Evolutionary conservation across 805 yeast genomes (phyloP).

Genomic region (Metschnikowia dekortorum): DNA sequence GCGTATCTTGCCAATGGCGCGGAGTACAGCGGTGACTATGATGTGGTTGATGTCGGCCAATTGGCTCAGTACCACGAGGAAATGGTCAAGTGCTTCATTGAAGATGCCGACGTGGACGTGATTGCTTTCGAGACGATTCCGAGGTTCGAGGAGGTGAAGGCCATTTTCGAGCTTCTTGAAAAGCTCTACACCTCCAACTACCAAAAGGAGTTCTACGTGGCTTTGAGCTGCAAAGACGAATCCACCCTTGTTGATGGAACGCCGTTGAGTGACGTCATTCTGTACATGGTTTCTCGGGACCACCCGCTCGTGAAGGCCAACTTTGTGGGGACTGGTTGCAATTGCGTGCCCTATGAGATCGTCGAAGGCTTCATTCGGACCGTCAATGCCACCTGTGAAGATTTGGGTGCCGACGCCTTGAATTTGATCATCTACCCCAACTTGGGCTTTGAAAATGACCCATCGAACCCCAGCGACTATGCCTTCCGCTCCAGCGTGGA

Average conservation of each 20-base stretch:
- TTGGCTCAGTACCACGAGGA: slow-evolving; percentile 50
- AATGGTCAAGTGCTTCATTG: slow-evolving; percentile 36
- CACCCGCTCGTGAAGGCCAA: slow-evolving; percentile 15
- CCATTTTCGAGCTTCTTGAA: slow-evolving; percentile 40
- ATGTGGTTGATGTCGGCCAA: slow-evolving; percentile 30
- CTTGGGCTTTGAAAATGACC: slow-evolving; percentile 65
- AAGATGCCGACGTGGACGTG: slow-evolving; percentile 45
- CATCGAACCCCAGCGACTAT: slow-evolving; percentile 30
- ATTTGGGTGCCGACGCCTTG: slow-evolving; percentile 12
- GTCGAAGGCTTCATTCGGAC: slow-evolving; percentile 39
- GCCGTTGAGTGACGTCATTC: slow-evolving; percentile 19
- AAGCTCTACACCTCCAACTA: slow-evolving; percentile 16
- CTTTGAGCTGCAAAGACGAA: slow-evolving; percentile 28
- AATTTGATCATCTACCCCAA: slow-evolving; percentile 67
- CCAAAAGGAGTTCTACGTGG: slow-evolving; percentile 42
- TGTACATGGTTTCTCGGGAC: slow-evolving; percentile 26
- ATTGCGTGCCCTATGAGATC: slow-evolving; percentile 52
- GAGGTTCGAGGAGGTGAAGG: slow-evolving; percentile 50
- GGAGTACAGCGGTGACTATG: slow-evolving; percentile 71
- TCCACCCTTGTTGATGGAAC: slow-evolving; percentile 31
- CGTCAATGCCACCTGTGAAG: slow-evolving; percentile 19
- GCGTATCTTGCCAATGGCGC: slow-evolving; percentile 63
- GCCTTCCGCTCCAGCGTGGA: slow-evolving; percentile 15
- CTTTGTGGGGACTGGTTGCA: slow-evolving; percentile 57
- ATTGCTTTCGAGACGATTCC: slow-evolving; percentile 76